phyloP scores from a whole-genome alignment of 2,329 filamentous ascomycete genomes.

The Aspergillus amoenus region DNA sequence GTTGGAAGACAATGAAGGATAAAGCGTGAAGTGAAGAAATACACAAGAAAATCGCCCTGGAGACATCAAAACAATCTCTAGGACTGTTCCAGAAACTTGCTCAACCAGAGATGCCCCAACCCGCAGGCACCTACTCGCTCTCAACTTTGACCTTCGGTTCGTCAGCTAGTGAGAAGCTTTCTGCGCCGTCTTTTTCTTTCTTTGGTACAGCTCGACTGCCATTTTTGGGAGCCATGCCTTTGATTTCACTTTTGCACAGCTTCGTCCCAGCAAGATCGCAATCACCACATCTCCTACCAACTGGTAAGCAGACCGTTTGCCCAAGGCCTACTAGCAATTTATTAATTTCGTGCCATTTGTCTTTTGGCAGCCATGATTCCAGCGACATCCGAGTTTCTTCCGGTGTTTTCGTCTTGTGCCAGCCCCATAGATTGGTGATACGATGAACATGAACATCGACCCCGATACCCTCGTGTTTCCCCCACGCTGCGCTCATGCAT shows the following conservation, averaged over 20 bases:
- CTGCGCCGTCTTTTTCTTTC: constrained; percentile 3
- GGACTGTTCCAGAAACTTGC: neutral
- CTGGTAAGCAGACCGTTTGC: constrained; percentile 80
- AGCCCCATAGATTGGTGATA: constrained; percentile 92
- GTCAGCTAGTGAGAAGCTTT: neutral
- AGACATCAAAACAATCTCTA: constrained; percentile 4
- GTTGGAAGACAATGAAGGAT: constrained; percentile 1
- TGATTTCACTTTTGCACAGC: constrained; percentile 72
- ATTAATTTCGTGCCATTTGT: constrained; percentile 92
- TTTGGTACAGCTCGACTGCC: neutral
- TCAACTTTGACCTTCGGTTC: constrained; percentile 27
- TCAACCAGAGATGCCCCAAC: neutral
- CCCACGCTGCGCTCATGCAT: constrained; percentile 76
- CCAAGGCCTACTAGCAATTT: constrained; percentile 83
- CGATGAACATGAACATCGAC: constrained; percentile 95
- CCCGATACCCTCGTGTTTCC: constrained; percentile 72
- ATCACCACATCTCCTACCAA: constrained; percentile 77
- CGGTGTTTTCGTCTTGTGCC: constrained; percentile 77
- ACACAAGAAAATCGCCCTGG: neutral
- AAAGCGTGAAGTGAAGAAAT: constrained; percentile 8
- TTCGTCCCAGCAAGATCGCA: constrained; percentile 76
- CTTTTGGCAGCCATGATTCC: constrained; percentile 77
- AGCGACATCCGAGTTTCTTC: constrained; percentile 77
- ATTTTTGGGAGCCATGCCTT: constrained; percentile 57
- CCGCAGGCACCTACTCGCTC: constrained; percentile 20